phyloP scores from a whole-genome alignment of 2,329 filamentous ascomycete genomes.

The Immersiporthe knoxdaviesiana region DNA sequence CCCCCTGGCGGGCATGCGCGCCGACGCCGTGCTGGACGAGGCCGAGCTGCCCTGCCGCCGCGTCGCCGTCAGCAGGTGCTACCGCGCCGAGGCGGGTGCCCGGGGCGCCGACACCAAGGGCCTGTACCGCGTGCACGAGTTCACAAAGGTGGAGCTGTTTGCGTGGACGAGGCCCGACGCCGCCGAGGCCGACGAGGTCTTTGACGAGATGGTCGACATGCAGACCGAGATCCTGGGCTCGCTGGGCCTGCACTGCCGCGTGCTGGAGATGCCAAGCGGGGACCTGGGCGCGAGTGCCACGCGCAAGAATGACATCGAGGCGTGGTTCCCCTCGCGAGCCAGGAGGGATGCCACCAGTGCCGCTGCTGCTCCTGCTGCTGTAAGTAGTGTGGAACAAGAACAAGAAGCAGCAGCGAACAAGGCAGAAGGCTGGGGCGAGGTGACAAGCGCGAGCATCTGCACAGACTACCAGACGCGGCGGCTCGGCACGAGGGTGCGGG shows the following conservation, averaged over 20 bases:
- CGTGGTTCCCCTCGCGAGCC: constrained; percentile 80
- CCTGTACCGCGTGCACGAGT: constrained; percentile 95
- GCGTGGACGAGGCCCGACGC: constrained; percentile 75
- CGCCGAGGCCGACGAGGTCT: constrained; percentile 59
- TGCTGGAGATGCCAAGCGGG: constrained; percentile 87
- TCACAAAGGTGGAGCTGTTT: constrained; percentile 98
- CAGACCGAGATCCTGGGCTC: constrained; percentile 81
- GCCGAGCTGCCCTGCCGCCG: constrained; percentile 73
- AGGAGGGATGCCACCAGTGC: constrained; percentile 16
- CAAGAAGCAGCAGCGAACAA: background rate
- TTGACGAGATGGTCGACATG: constrained; percentile 83
- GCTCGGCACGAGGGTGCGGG: constrained; percentile 73
- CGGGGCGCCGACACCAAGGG: constrained; percentile 91
- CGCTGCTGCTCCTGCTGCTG: background rate
- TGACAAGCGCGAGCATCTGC: constrained; percentile 88
- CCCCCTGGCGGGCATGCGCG: constrained; percentile 87
- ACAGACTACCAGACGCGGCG: constrained; percentile 92
- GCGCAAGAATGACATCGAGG: constrained; percentile 91
- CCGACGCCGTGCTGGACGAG: constrained; percentile 68
- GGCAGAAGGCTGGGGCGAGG: constrained; percentile 84
- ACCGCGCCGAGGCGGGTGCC: constrained; percentile 91
- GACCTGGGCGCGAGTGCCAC: constrained; percentile 89
- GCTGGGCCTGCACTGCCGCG: constrained; percentile 80
- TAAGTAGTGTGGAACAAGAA: no score
- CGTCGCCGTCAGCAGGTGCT: constrained; percentile 88